phyloP scores from a whole-genome alignment of 1,284 basidiomycete genomes.

The Rhodofomes roseus region DNA sequence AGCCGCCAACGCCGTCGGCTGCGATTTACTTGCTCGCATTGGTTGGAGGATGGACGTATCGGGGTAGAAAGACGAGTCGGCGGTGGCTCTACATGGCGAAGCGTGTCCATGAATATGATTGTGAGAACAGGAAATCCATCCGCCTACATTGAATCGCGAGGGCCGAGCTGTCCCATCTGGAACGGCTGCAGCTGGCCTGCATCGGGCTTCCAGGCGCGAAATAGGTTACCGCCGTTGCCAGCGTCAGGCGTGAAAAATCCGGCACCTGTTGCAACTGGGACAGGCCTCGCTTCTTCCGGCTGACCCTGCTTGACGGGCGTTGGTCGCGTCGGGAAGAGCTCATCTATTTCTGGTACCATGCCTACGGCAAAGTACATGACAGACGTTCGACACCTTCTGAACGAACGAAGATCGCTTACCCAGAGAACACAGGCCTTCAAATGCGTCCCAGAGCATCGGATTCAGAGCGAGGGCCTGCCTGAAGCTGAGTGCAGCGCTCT shows the following conservation, averaged over 20 bases:
- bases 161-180: conserved; percentile 48
- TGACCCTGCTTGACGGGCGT: conserved; percentile 48
- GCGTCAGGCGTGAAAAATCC: conserved; percentile 80
- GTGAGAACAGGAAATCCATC: neutral
- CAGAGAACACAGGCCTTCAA: conserved; percentile 81
- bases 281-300: conserved; percentile 44
- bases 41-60: conserved; percentile 59
- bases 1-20: conserved; percentile 31
- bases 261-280: conserved; percentile 52
- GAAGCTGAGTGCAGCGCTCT: conserved; percentile 71
- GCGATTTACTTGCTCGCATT: conserved; percentile 29
- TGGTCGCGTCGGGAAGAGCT: conserved; percentile 65
- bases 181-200: conserved; percentile 48
- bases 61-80: conserved; percentile 56
- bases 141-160: conserved; percentile 63
- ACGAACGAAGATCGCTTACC: conserved; percentile 47
- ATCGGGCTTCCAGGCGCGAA: conserved; percentile 51
- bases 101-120: conserved; percentile 2
- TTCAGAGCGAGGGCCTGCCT: conserved; percentile 69
- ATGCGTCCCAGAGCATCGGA: conserved; percentile 91
- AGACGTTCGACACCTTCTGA: neutral
- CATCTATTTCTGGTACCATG: conserved; percentile 61
- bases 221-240: conserved; percentile 47
- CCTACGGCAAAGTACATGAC: conserved; percentile 38
- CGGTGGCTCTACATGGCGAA: conserved; percentile 43